Evolutionary conservation across 176 grass and related monocot species (phyloP).

Genomic region (Pharus latifolius): DNA sequence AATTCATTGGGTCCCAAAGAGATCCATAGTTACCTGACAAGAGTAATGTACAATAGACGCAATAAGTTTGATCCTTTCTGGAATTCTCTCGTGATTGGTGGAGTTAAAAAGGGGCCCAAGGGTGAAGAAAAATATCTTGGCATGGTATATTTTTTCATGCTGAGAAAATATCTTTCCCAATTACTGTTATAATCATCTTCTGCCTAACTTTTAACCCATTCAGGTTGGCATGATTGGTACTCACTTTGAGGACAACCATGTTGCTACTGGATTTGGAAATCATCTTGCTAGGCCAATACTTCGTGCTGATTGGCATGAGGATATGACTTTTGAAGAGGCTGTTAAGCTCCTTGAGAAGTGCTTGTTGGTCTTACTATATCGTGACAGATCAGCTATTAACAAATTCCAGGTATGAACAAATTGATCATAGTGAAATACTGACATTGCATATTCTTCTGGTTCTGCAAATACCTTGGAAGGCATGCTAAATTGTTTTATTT

Average conservation of each 20-base stretch:
- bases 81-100: slow-evolving; percentile 90
- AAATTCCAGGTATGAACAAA: slow-evolving; percentile 78
- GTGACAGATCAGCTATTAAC: slow-evolving; percentile 93
- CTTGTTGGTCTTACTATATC: slow-evolving; percentile 89
- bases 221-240: slow-evolving; percentile 99
- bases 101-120: slow-evolving; percentile 84
- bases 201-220: background rate
- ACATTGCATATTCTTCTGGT: no score
- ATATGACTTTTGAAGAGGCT: slow-evolving; percentile 96
- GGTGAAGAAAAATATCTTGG: slow-evolving; percentile 91
- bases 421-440: background rate
- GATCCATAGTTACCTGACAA: slow-evolving; percentile 78
- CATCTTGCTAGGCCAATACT: slow-evolving; percentile 91
- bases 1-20: slow-evolving; percentile 98
- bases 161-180: background rate
- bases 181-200: slow-evolving; percentile 9
- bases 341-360: slow-evolving; percentile 98
- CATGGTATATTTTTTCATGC: slow-evolving; percentile 46
- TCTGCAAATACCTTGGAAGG: no score
- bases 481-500: no score
- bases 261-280: slow-evolving; percentile 99
- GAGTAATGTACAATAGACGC: slow-evolving; percentile 93
- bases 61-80: slow-evolving; percentile 98
- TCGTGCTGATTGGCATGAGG: slow-evolving; percentile 85
- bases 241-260: slow-evolving; percentile 91